Evolutionary conservation across 495 filamentous ascomycete genomes (phyloP).

Genomic region (Margaritispora aquatica): DNA sequence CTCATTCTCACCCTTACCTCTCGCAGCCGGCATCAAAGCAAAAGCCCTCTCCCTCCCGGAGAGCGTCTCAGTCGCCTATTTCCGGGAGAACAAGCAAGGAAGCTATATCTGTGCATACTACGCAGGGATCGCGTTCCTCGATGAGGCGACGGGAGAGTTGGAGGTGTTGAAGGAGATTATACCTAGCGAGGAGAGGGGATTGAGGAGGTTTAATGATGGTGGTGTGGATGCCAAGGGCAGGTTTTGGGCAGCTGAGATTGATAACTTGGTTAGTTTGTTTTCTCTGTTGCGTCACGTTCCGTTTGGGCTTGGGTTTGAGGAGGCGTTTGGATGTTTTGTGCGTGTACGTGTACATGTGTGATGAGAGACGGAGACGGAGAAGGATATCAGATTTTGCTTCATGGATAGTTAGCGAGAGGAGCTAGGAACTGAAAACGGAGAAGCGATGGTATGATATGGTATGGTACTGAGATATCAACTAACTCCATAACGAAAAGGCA

Average conservation of each 20-base stretch:
- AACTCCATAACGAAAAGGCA: conserved; percentile 1
- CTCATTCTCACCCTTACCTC: neutral
- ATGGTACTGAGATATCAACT: neutral
- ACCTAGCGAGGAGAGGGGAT: neutral
- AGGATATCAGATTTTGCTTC: neutral
- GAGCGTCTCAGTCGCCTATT: conserved; percentile 6
- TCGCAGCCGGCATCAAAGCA: neutral
- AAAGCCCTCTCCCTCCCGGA: conserved; percentile 4
- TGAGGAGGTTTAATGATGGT: conserved; percentile 18
- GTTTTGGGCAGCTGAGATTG: conserved; percentile 17
- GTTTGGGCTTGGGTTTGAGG: neutral
- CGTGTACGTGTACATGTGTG: too few relatives aligned
- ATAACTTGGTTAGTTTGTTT: conserved; percentile 1
- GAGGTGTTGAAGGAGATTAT: conserved; percentile 15
- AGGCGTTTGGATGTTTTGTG: too few relatives aligned
- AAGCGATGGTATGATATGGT: too few relatives aligned
- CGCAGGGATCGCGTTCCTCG: conserved; percentile 10
- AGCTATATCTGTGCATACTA: conserved; percentile 18
- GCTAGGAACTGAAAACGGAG: neutral
- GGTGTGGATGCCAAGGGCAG: conserved; percentile 14
- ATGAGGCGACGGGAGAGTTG: conserved; percentile 17
- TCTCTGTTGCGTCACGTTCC: neutral
- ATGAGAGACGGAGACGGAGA: neutral
- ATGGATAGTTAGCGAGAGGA: neutral
- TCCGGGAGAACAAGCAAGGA: conserved; percentile 2